Base-by-base conservation (phyloP, 352 stramenopile genomes). In the Globisporangium apiculatum region DNA sequence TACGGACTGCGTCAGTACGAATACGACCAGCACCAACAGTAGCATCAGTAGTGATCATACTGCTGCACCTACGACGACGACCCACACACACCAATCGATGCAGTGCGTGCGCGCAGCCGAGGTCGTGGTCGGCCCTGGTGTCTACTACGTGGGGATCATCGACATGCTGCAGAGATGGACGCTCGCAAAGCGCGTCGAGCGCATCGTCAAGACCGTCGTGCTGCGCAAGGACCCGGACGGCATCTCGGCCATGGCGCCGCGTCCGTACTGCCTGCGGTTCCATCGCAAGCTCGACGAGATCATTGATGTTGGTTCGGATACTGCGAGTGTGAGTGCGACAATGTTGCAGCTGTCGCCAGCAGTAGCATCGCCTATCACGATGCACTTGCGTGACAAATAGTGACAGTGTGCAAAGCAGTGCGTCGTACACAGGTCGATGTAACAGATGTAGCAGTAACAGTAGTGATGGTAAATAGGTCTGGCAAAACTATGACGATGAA, bases 101-200 rank as follows among this genome's bases (percentile, higher is more conserved):
- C 67, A 75, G 51, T 83, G 77, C 57, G 57, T 95, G 9, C 78
- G 73, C 5, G 82, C 79, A 24, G 76, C 76, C 5, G 80, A 92
- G 41, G 80, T 93, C 18, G 82, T 95, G 17, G 86, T 92, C 45
- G 83, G 82, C 0, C 83, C 86, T 4, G 81, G 83, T 0, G 86
- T 90, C 55, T 95, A 94, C 61, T 95, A 94, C 71, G 86, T 95
- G 35, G 85, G 86, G 2, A 51, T 95, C 12, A 94, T 95, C 59
- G 86, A 95, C 57, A 94, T 95, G 45, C 45, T 95, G 50, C 86
- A 95, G 65, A 86, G 75, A 24, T 95, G 82, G 80, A 94, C 68
- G 18, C 64, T 71, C 54, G 60, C 68, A 1, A 95, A 95, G 55
- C 67, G 79, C 11, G 42, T 91, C 7, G 86, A 95, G 61, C 69